Base-by-base conservation (phyloP, 176 grass and related monocot genomes). In the Eragrostis nindensis region DNA sequence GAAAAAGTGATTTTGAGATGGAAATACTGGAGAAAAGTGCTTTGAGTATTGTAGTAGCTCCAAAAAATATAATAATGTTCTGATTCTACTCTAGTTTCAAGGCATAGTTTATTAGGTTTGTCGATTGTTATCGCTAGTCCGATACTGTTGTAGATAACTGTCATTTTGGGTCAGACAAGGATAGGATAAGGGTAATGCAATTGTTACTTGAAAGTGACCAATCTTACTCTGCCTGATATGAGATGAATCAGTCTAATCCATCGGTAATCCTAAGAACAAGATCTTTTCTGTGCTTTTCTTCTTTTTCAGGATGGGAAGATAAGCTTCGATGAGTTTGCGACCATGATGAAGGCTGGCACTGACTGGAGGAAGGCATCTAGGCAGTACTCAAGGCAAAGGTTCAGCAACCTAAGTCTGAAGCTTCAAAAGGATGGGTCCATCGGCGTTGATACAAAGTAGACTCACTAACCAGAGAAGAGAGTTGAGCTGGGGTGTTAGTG, bases 331-430 rank as follows among this genome's bases (percentile, higher is more conserved):
- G 94, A 97, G 44, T 97, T 97, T 5, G 67, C 91, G 11, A 55
- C 84, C 8, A 93, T 97, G 94, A 97, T 97, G 94, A 97, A 93
- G 68, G 83, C 94, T 1, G 94, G 94, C 60, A 97, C 94, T 26
- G 94, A 97, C 85, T 97, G 94, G 94, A 91, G 94, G 80, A 97
- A 97, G 87, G 94, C 94, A 4, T 97, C 94, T 11, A 81, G 94
- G 71, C 94, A 97, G 52, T 97, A 97, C 83, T 97, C 94, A 0
- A 73, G 94, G 43, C 90, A 97, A 72, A 87, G 94, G 69, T 97
- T 97, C 66, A 97, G 62, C 29, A 97, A 78, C 67, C 83, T 97
- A 9, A 97, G 94, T 74, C 82, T 84, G 74, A 97, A 87, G 65
- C 88, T 97, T 42, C 62, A 83, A 54, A 88, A 89, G 52, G 94